A percentile compares a stretch with the other conserved stretches of the same genome.
Conservation (phyloP, 352 stramenopile genomes). For the Globisporangium barbulae region DNA sequence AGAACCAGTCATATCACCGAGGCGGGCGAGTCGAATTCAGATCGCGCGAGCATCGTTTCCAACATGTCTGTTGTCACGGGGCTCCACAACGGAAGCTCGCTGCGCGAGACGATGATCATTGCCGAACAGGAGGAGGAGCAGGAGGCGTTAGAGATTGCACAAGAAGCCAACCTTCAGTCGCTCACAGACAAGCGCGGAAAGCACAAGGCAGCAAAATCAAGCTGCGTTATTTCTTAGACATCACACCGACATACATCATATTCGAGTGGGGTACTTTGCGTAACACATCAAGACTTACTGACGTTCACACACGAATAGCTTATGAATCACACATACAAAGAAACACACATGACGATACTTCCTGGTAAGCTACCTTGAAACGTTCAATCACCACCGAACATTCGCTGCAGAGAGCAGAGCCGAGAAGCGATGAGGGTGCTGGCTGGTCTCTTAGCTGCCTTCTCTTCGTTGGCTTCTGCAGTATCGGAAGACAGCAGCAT, state of each 20-base stretch:
- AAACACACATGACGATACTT: neutral
- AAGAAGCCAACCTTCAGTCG: constrained; percentile 5
- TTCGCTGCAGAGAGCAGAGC: constrained; percentile 43
- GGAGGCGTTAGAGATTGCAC: constrained; percentile 4
- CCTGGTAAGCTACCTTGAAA: neutral
- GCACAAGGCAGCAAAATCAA: constrained; percentile 12
- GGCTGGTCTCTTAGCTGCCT: neutral
- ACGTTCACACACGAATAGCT: neutral
- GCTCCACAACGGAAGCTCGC: constrained; percentile 45
- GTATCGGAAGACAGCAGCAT: neutral
- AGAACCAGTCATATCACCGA: constrained; percentile 45
- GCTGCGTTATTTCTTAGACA: constrained; percentile 24
- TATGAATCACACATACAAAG: neutral
- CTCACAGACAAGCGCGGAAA: constrained; percentile 16
- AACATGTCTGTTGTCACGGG: constrained; percentile 55
- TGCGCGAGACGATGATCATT: constrained; percentile 69
- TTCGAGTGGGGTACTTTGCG: neutral
- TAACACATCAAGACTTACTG: neutral
- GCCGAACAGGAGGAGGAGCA: constrained; percentile 57
- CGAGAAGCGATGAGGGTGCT: constrained; percentile 7
- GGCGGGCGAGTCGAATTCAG: constrained; percentile 32
- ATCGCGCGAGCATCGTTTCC: constrained; percentile 57
- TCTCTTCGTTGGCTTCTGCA: neutral
- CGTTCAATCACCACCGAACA: constrained; percentile 32
- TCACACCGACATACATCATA: neutral